These are phyloP conservation scores for Mycena metata DNA, from an alignment of 768 basidiomycete species.

Conservation along the genomic window DNA sequence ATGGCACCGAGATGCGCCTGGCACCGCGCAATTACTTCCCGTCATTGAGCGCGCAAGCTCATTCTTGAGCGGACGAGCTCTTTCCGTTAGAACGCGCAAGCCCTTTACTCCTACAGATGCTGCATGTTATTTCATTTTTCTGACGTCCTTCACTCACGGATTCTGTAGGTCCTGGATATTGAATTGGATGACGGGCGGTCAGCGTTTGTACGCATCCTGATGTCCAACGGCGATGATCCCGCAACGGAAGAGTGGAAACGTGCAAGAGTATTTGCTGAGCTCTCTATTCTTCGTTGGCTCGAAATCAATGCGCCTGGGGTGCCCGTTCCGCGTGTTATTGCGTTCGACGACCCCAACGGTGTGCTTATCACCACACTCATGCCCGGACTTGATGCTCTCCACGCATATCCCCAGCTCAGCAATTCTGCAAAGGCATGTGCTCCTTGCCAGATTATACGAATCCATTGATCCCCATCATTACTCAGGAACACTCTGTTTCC, in stretches of 20 bases:
- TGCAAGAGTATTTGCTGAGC: conserved; percentile 5
- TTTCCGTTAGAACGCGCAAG: conserved; percentile 1
- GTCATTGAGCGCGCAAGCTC: not conserved
- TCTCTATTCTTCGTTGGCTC: conserved; percentile 23
- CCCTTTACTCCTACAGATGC: conserved; percentile 7
- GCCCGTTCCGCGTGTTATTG: conserved; percentile 23
- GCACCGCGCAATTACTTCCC: not conserved
- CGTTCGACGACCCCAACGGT: conserved; percentile 16
- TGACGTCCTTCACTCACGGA: not conserved
- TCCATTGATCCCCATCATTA: not conserved
- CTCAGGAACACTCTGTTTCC: conserved; percentile 14
- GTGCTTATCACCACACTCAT: conserved; percentile 15
- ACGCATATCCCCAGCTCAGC: conserved; percentile 15
- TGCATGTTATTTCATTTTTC: not conserved
- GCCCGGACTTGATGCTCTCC: conserved; percentile 7
- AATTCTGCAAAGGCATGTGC: not conserved
- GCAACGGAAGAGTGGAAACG: not conserved
- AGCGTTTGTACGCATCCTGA: conserved; percentile 8
- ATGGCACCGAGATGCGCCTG: not conserved
- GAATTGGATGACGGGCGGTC: not conserved
- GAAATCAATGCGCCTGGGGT: conserved; percentile 12
- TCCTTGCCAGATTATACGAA: not conserved
- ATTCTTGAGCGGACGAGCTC: conserved; percentile 6
- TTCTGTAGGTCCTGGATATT: conserved; percentile 20
- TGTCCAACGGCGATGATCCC: not conserved